Base-by-base conservation (phyloP, 768 basidiomycete species). In the Tylopilus felleus region DNA sequence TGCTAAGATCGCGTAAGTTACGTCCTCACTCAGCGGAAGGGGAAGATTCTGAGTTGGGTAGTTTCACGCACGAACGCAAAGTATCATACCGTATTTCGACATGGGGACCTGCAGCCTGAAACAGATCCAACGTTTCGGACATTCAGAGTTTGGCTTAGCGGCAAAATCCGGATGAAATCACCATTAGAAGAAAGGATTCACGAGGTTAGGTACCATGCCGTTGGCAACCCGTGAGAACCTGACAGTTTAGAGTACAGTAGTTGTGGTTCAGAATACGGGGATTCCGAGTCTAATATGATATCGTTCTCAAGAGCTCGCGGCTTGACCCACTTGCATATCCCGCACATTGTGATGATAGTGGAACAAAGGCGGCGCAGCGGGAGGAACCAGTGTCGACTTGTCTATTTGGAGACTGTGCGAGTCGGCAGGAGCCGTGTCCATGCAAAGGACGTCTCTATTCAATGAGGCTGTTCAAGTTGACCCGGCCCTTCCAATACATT, bases 401-500 rank as follows among this genome's bases (percentile, higher is more conserved):
- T 17, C 35, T 17, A 17, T 16, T 17, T 36, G 16, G 35, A 36
- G 35, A 36, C 35, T 17, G n/a, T n/a, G n/a, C n/a, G n/a, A n/a
- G 35, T 16, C 17, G 16, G 35, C 14, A 36, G 17, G 16, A 16
- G 5, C 13, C 17, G 9, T 14, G 16, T 41, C 40, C 40, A 53
- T 29, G 29, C 39, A 14, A 40, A 23, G 2, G n/a, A 41, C 9
- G 28, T n/a, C 43, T 45, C 43, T 47, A 58, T 39, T n/a, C n/a
- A n/a, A n/a, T 23, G 51, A 28, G 45, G 21, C 0, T 52, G n/a
- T n/a, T n/a, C n/a, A n/a, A n/a, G 40, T 19, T 60, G 60, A 51
- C 38, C 45, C 36, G 42, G 28, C n/a, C 43, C 44, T 12, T 70
- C 68, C 47, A n/a, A 27, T 31, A 54, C 53, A 43, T 51, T 62